These are phyloP conservation scores for Globisporangium barbulae DNA, from an alignment of 352 stramenopile species.

Conservation along the genomic window DNA sequence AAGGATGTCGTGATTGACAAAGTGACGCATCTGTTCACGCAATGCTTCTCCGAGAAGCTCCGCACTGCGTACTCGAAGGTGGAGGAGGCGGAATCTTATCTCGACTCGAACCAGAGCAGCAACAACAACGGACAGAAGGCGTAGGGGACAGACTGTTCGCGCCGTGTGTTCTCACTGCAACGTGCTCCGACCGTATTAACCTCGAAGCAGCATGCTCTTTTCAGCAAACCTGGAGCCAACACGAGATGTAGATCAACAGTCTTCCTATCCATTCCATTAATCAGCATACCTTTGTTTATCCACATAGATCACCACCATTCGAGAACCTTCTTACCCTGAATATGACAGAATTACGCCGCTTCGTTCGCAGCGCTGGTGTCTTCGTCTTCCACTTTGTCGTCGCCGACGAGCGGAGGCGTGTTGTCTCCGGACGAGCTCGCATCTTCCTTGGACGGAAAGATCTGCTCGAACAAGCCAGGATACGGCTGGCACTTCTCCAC, in stretches of 20 bases:
- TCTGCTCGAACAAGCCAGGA: slow-evolving; percentile 39
- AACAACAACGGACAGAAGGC: slow-evolving; percentile 13
- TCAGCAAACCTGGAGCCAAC: neutral
- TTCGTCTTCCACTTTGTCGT: slow-evolving; percentile 8
- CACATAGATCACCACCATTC: neutral
- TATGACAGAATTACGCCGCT: slow-evolving; percentile 3
- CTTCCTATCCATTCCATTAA: slow-evolving; percentile 6
- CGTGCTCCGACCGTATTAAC: too few relatives aligned
- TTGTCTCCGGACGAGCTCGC: slow-evolving; percentile 21
- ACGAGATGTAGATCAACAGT: neutral
- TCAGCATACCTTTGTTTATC: slow-evolving; percentile 6
- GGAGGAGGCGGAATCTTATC: slow-evolving; percentile 41
- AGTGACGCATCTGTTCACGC: slow-evolving; percentile 61
- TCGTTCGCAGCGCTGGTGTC: neutral
- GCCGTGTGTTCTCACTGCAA: too few relatives aligned
- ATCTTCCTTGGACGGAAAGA: slow-evolving; percentile 57
- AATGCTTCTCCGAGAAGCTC: slow-evolving; percentile 76
- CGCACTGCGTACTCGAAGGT: slow-evolving; percentile 55
- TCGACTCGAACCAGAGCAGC: slow-evolving; percentile 32
- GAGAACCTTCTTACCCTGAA: neutral
- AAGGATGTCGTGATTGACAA: slow-evolving; percentile 72
- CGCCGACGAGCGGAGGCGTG: slow-evolving; percentile 12
- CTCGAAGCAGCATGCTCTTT: neutral
- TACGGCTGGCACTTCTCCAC: slow-evolving; percentile 53
- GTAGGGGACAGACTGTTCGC: neutral